phyloP scores from a whole-genome alignment of 345 rosid genomes.

The Eucalyptus pauciflora region DNA sequence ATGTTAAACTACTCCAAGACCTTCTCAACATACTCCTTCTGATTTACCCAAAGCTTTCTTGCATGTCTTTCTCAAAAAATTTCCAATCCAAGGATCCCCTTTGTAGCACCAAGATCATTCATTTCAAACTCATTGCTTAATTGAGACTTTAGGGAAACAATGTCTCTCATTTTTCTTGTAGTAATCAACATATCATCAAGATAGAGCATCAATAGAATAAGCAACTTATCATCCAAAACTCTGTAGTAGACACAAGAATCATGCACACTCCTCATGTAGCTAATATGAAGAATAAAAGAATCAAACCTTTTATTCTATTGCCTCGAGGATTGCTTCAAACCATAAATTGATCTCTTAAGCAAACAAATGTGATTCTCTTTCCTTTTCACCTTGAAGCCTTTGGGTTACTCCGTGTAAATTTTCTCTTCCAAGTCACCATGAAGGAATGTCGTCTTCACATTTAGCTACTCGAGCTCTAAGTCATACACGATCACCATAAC shows the following conservation, averaged over 20 bases:
- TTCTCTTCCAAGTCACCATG: too few species aligned
- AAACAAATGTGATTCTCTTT: too few species aligned
- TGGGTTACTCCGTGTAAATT: too few species aligned
- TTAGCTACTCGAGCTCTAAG: not conserved
- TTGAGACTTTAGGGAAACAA: not conserved
- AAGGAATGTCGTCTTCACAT: not conserved
- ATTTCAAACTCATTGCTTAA: not conserved
- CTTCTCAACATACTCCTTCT: not conserved
- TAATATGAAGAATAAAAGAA: not conserved
- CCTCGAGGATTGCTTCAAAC: not conserved
- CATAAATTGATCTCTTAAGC: not conserved
- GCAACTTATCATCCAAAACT: not conserved
- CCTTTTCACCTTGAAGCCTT: too few species aligned
- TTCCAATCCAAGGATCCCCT: not conserved
- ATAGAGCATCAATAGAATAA: not conserved
- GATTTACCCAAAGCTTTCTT: not conserved
- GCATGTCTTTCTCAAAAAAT: not conserved
- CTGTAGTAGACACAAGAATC: not conserved
- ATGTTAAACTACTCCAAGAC: not conserved
- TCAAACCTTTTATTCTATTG: not conserved
- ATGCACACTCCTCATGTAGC: not conserved
- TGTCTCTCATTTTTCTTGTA: not conserved
- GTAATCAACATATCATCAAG: not conserved
- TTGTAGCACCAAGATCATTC: not conserved
- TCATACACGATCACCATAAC: not conserved